Conservation (phyloP, 1,284 basidiomycete species). For the Papiliotrema fonsecae region DNA sequence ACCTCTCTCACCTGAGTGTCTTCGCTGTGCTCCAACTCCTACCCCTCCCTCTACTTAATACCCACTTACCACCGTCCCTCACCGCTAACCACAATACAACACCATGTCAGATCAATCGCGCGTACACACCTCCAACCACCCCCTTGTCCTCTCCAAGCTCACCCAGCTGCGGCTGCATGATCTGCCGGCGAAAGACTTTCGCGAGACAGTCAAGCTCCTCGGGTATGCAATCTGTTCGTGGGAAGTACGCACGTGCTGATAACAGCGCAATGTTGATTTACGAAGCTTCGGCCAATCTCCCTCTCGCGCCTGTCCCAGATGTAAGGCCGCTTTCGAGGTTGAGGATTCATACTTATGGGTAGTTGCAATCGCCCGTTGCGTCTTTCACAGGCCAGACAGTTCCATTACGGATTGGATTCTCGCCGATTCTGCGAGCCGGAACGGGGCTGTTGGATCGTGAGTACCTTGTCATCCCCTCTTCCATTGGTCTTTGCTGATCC, state of each 20-base stretch:
- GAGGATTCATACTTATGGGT: not conserved
- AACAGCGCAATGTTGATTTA: slow-evolving; percentile 37
- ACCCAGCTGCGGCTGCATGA: slow-evolving; percentile 42
- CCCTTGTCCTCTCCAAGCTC: slow-evolving; percentile 38
- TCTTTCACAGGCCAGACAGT: slow-evolving; percentile 47
- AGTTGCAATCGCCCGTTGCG: slow-evolving; percentile 47
- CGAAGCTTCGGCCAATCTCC: slow-evolving; percentile 31
- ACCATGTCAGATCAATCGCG: slow-evolving; percentile 6
- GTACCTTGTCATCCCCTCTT: slow-evolving; percentile 6
- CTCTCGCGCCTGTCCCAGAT: slow-evolving; percentile 32
- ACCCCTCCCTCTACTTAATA: too few relatives aligned
- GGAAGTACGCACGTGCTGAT: not conserved
- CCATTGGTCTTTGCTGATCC: slow-evolving; percentile 2
- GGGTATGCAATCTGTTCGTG: slow-evolving; percentile 20
- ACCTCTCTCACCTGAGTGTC: too few relatives aligned
- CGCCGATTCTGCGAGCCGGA: slow-evolving; percentile 87
- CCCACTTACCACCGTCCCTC: too few relatives aligned
- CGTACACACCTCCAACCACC: slow-evolving; percentile 34
- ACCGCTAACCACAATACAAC: not conserved
- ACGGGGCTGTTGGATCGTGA: slow-evolving; percentile 84
- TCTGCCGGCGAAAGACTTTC: slow-evolving; percentile 40
- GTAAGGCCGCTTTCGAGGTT: slow-evolving; percentile 18
- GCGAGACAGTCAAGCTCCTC: slow-evolving; percentile 35
- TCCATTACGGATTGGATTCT: slow-evolving; percentile 67
- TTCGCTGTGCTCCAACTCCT: too few relatives aligned